phyloP scores from a whole-genome alignment of 2,329 filamentous ascomycete genomes.

The Pseudogymnoascus sp. region DNA sequence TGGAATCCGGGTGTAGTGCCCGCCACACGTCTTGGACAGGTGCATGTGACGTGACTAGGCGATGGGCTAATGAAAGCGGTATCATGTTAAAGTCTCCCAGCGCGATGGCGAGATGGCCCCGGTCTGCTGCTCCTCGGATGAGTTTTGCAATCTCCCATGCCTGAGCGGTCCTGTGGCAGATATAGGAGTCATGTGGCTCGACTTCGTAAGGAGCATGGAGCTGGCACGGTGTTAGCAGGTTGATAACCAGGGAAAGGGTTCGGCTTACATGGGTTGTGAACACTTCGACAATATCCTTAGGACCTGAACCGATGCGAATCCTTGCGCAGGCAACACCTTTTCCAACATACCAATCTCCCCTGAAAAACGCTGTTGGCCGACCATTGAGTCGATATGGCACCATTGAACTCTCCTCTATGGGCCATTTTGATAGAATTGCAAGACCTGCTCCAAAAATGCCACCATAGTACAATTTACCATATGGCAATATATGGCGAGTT shows the following conservation, averaged over 20 bases:
- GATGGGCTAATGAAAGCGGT: constrained; percentile 76
- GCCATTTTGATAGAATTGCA: constrained; percentile 84
- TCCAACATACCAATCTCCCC: constrained; percentile 93
- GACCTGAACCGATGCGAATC: constrained; percentile 59
- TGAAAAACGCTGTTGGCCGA: constrained; percentile 83
- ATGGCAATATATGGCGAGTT: constrained; percentile 66
- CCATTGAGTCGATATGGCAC: constrained; percentile 83
- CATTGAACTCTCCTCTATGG: constrained; percentile 85
- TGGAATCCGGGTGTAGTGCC: constrained; percentile 72
- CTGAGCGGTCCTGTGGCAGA: constrained; percentile 84
- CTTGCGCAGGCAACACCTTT: constrained; percentile 84
- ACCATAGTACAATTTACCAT: constrained; percentile 87
- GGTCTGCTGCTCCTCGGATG: constrained; percentile 69
- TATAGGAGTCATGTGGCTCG: constrained; percentile 72
- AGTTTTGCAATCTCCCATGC: constrained; percentile 92
- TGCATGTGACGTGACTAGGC: constrained; percentile 68
- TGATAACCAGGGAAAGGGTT: background rate
- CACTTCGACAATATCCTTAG: constrained; percentile 67
- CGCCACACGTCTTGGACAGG: constrained; percentile 80
- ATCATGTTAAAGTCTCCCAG: constrained; percentile 96
- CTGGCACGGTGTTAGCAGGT: constrained; percentile 24
- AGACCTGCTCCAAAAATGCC: constrained; percentile 86
- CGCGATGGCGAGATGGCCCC: constrained; percentile 74
- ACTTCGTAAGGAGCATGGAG: constrained; percentile 80
- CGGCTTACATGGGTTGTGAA: constrained; percentile 75